phyloP scores from a whole-genome alignment of 140 eudicot genomes.

The Stevia rebaudiana region DNA sequence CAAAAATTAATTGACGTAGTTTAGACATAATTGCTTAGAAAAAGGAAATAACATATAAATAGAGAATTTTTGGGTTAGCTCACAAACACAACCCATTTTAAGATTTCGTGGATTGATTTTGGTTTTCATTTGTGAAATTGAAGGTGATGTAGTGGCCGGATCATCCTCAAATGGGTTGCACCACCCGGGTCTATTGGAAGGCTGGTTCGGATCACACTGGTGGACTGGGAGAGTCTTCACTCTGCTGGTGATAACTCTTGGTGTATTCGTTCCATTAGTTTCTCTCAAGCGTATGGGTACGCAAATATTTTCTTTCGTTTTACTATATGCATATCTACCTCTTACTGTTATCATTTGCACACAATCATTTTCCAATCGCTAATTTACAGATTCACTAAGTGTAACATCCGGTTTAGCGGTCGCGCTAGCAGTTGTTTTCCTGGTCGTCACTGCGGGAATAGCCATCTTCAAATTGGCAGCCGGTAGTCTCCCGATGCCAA shows the following conservation, averaged over 20 bases:
- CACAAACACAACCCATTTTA: too few species aligned
- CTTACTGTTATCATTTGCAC: background rate
- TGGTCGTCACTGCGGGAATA: constrained; percentile 45
- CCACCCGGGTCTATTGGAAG: constrained; percentile 74
- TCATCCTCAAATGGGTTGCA: constrained; percentile 50
- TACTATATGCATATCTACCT: background rate
- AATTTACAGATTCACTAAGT: constrained; percentile 60
- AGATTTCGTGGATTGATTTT: background rate
- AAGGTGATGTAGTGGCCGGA: constrained; percentile 90
- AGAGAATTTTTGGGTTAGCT: too few species aligned
- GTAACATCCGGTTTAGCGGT: constrained; percentile 68
- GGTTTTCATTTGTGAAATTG: constrained; percentile 2
- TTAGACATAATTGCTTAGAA: too few species aligned
- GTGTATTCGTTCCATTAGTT: constrained; percentile 60
- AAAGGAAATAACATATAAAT: too few species aligned
- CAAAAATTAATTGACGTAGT: too few species aligned
- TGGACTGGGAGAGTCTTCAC: constrained; percentile 60
- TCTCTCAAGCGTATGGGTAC: constrained; percentile 65
- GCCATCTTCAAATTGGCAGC: constrained; percentile 36
- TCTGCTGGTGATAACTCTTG: constrained; percentile 46
- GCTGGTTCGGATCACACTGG: constrained; percentile 87
- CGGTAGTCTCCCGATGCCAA: constrained; percentile 51
- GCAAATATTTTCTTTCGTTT: background rate
- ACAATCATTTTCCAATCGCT: background rate
- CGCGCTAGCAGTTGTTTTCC: constrained; percentile 65